Base-by-base conservation (phyloP, 352 stramenopile genomes). In the Globisporangium polare region DNA sequence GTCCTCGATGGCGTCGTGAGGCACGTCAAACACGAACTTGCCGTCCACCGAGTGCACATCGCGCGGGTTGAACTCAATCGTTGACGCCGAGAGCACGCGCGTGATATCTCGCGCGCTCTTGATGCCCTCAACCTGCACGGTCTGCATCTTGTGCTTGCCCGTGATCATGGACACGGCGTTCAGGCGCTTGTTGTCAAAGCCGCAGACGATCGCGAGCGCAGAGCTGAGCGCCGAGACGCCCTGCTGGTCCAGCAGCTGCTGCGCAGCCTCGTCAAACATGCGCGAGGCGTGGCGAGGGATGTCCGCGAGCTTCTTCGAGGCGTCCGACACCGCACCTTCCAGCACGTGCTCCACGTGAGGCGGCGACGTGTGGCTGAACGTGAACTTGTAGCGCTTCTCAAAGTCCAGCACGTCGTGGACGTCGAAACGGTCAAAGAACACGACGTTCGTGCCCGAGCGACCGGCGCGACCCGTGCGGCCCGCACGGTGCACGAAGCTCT, bases 401-500 rank as follows among this genome's bases (percentile, higher is more conserved):
- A 93, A 88, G 53, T 90, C 80, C 9, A 80, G 58, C 37, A 95
- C 77, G n/a, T 95, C 83, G 52, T 70, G 51, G 3, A 75, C 59
- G 42, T 93, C 82, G 29, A 67, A 72, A 52, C 77, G 74, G 61
- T 95, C 86, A 41, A 92, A 92, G 63, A 92, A 89, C 45, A 99
- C 76, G 33, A 89, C 94, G 73, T 92, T 92, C 35, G 81, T 90
- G 31, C 86, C 86, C 27, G 73, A 83, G 39, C 83, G 86, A 50
- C 89, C 83, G 13, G 93, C 93, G 43, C 93, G 84, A 17, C 92
- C 92, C 5, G 93, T 97, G 53, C 93, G 86, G 18, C 93, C 93
- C 22, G 88, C 90, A 35, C 95, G 90, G 68, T 98, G 95, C 45
- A 98, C 89, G 60, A 98, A 98, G 56, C 86, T 97, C 66, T 98